phyloP scores from a whole-genome alignment of 306 rosid species.

The Dryas drummondii region DNA sequence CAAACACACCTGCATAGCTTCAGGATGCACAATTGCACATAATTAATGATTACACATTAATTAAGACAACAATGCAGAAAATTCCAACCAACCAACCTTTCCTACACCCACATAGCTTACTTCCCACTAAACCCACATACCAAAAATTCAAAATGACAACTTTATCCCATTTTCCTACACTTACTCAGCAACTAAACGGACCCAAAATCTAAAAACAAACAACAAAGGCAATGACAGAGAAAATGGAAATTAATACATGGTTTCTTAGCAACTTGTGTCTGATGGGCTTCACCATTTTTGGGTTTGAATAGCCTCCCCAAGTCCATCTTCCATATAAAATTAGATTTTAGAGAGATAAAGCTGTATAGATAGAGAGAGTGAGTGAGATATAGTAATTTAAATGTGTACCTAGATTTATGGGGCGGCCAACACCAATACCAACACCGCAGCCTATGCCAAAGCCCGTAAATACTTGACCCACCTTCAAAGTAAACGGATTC shows the following conservation, averaged over 20 bases:
- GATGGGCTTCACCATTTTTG: constrained; percentile 26
- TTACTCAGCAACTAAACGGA: constrained; percentile 8
- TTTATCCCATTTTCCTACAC: background rate
- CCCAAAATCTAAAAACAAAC: background rate
- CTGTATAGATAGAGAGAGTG: background rate
- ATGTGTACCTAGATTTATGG: constrained; percentile 73
- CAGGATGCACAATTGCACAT: background rate
- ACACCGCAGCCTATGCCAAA: constrained; percentile 91
- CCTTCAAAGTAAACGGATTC: constrained; percentile 91
- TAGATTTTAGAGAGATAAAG: background rate
- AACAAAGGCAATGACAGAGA: background rate
- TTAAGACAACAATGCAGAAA: background rate
- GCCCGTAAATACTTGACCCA: constrained; percentile 95
- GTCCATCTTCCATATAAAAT: constrained; percentile 38
- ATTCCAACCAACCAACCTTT: background rate
- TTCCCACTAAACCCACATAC: background rate
- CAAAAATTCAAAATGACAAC: background rate
- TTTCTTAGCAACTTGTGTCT: constrained; percentile 22
- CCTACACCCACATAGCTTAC: background rate
- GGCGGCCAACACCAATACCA: constrained; percentile 97
- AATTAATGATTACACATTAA: background rate
- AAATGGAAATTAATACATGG: constrained; percentile 32
- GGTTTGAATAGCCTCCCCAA: constrained; percentile 46
- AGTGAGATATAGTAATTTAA: background rate
- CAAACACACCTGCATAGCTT: background rate